phyloP scores from a whole-genome alignment of 805 yeast species.

The Jamesozyma gamospora region DNA sequence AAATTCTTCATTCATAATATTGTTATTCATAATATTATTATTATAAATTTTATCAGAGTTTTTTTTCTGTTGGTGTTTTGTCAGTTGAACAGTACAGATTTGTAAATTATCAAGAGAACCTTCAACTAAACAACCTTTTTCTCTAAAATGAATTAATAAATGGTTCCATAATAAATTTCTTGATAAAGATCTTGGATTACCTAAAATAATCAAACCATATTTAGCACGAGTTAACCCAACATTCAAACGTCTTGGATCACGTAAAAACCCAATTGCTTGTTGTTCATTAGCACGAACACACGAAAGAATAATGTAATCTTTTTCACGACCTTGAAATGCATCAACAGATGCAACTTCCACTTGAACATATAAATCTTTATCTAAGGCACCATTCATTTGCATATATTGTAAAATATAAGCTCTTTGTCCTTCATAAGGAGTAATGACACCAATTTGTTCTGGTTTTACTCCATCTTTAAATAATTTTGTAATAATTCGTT shows the following conservation, averaged over 20 bases:
- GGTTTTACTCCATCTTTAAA: slow-evolving; percentile 73
- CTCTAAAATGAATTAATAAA: slow-evolving; percentile 66
- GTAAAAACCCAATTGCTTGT: slow-evolving; percentile 70
- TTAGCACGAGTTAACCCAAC: slow-evolving; percentile 86
- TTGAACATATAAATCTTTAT: slow-evolving; percentile 51
- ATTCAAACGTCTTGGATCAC: slow-evolving; percentile 77
- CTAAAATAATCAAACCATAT: slow-evolving; percentile 70
- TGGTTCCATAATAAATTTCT: slow-evolving; percentile 70
- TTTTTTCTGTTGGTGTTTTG: slow-evolving; percentile 22
- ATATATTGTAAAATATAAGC: slow-evolving; percentile 71
- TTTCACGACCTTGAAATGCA: slow-evolving; percentile 97
- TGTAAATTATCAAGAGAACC: slow-evolving; percentile 77
- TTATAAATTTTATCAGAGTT: slow-evolving; percentile 5
- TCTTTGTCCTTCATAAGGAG: slow-evolving; percentile 92
- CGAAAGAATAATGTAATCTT: slow-evolving; percentile 84
- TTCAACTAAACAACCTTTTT: slow-evolving; percentile 79
- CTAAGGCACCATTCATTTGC: slow-evolving; percentile 60
- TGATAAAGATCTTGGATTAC: slow-evolving; percentile 72
- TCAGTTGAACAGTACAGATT: slow-evolving; percentile 51
- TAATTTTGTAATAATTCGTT: slow-evolving; percentile 59
- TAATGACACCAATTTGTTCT: slow-evolving; percentile 78
- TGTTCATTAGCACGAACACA: slow-evolving; percentile 84
- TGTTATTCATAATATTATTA: background rate
- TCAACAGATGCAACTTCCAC: slow-evolving; percentile 94
- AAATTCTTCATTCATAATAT: slow-evolving; percentile 5